phyloP scores from a whole-genome alignment of 140 eudicot genomes.

The Flaveria floridana region DNA sequence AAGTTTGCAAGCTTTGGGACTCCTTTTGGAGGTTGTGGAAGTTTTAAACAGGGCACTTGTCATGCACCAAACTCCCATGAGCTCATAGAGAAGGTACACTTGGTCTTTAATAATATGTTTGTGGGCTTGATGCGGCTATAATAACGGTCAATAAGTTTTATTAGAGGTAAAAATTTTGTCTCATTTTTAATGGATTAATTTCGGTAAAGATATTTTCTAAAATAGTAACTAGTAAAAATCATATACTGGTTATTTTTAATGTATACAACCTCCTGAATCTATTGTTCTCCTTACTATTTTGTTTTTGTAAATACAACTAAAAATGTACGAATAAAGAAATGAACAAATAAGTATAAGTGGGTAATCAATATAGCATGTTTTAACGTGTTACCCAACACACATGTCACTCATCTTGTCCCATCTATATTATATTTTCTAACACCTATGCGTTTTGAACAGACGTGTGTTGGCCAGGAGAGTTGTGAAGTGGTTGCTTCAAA shows the following conservation, averaged over 20 bases:
- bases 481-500: constrained; percentile 60
- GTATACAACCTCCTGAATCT: neutral
- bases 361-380: neutral
- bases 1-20: constrained; percentile 85
- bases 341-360: neutral
- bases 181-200: no score
- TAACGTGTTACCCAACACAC: neutral
- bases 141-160: no score
- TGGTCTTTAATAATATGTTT: constrained; percentile 8
- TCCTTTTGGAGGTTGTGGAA: constrained; percentile 74
- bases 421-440: constrained; percentile 12
- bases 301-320: neutral
- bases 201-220: no score
- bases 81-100: constrained; percentile 59
- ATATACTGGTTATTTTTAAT: neutral
- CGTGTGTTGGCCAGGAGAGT: constrained; percentile 59
- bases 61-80: constrained; percentile 63
- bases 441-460: constrained; percentile 35
- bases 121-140: neutral
- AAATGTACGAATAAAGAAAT: neutral
- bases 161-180: no score
- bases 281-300: neutral
- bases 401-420: neutral
- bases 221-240: no score
- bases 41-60: constrained; percentile 58